Evolutionary conservation across 2,329 filamentous ascomycete genomes (phyloP), one percentile per base, ranked within the genome.

Genomic region (Biscogniauxia mediterranea): DNA sequence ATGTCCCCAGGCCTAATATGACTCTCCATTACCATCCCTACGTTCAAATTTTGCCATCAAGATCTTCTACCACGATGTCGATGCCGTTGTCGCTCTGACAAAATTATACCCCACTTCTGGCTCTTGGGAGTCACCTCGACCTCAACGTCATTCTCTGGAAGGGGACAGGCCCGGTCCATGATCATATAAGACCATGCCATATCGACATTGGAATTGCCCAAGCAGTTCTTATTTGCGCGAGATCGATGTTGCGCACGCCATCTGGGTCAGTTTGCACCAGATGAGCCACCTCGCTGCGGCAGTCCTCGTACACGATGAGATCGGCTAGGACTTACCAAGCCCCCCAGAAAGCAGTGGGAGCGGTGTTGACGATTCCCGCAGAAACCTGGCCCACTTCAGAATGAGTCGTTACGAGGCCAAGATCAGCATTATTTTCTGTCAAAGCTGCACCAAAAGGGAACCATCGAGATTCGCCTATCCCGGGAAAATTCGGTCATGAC

Each of bases 351-450:
- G 56, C 60, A 19, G 38, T 51, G 2, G 56, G 60, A 4, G 56
- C 56, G 9, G 60, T 61, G 23, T 59, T 59, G 56, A 61, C 42
- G 23, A 54, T 61, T 1, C 50, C 56, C 2, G 42, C 60, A 26
- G 53, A 49, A 20, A 64, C 54, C 17, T 61, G 53, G 19, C 56
- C 56, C 11, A 63, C 42, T 21, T 63, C 58, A 13, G 54, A 54
- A 8, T 52, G 52, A 38, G 59, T 52, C 11, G n/a, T 56, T 5
- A 53, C 42, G 53, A 63, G 50, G 46, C 59, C 58, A 28, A 56
- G 52, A 21, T 11, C 20, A 9, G 25, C 19, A 26, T 58, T 63
- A n/a, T 59, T 28, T 38, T 54, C 32, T 49, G 17, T 13, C 52
- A 46, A 59, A 56, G 56, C 21, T 61, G 52, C 2, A 59, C 50